phyloP scores from a whole-genome alignment of 768 basidiomycete genomes.

The Suillus cothurnatus region DNA sequence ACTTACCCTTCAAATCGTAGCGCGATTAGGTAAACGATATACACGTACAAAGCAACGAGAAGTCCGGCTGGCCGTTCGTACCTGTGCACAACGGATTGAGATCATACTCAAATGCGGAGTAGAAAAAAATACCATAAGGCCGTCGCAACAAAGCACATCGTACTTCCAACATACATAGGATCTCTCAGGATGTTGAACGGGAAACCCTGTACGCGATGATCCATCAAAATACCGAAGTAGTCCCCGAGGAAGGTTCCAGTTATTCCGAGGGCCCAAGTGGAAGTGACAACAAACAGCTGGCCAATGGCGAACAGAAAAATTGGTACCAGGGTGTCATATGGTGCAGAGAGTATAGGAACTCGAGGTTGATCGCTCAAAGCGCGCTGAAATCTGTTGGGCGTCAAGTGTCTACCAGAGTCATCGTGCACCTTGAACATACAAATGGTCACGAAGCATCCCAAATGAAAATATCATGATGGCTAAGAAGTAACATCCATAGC shows the following conservation, averaged over 20 bases:
- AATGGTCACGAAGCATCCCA: conserved; percentile 81
- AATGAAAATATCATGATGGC: conserved; percentile 82
- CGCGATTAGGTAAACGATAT: conserved; percentile 82
- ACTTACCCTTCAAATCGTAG: conserved; percentile 89
- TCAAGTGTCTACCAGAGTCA: conserved; percentile 2
- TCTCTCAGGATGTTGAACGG: conserved; percentile 92
- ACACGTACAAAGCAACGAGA: conserved; percentile 78
- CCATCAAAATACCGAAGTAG: conserved; percentile 87
- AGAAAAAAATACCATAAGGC: conserved; percentile 70
- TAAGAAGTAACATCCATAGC: conserved; percentile 84
- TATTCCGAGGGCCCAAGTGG: conserved; percentile 88
- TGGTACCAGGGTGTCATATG: conserved; percentile 62
- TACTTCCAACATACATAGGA: conserved; percentile 98
- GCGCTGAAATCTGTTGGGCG: conserved; percentile 60
- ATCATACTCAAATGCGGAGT: neutral
- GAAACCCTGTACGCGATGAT: conserved; percentile 90
- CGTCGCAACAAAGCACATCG: conserved; percentile 83
- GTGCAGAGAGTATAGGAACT: conserved; percentile 62
- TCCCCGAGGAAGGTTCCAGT: conserved; percentile 92
- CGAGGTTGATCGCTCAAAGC: conserved; percentile 81
- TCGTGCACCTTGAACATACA: conserved; percentile 53
- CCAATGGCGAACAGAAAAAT: conserved; percentile 66
- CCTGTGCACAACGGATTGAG: conserved; percentile 43
- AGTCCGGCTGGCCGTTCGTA: conserved; percentile 86
- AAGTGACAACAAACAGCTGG: conserved; percentile 83